phyloP scores from a whole-genome alignment of 2,329 filamentous ascomycete genomes.

The Fusarium paranaense region DNA sequence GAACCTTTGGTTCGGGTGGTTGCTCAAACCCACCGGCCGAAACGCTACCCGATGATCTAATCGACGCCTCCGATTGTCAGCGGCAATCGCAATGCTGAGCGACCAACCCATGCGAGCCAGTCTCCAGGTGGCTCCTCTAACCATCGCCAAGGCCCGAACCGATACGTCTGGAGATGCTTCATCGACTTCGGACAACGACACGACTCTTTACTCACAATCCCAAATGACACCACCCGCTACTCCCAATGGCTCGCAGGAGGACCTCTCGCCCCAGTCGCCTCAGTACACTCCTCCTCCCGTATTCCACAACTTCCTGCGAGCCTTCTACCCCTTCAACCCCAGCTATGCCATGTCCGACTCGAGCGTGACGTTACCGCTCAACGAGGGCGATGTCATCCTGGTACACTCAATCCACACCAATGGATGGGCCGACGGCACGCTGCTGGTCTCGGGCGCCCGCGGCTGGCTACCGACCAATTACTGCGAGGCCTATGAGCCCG shows the following conservation, averaged over 20 bases:
- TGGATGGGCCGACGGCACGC: constrained; percentile 96
- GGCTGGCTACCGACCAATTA: constrained; percentile 99
- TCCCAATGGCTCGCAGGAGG: constrained; percentile 75
- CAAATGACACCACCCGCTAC: constrained; percentile 85
- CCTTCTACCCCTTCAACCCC: constrained; percentile 92
- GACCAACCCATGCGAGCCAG: constrained; percentile 65
- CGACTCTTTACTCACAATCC: constrained; percentile 59
- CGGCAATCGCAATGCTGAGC: constrained; percentile 52
- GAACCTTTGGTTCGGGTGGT: constrained; percentile 36
- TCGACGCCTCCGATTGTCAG: constrained; percentile 35
- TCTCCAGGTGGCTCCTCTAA: constrained; percentile 70
- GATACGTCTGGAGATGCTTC: constrained; percentile 46
- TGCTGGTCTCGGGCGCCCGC: constrained; percentile 84
- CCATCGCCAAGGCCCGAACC: constrained; percentile 59
- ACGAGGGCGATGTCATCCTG: constrained; percentile 90
- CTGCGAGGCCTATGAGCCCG: constrained; percentile 93
- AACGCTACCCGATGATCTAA: constrained; percentile 47
- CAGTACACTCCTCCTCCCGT: constrained; percentile 67
- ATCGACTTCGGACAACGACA: constrained; percentile 46
- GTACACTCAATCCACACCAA: constrained; percentile 98
- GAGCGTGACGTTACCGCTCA: constrained; percentile 88
- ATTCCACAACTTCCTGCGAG: constrained; percentile 94
- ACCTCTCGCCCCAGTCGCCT: constrained; percentile 55
- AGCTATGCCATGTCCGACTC: constrained; percentile 81
- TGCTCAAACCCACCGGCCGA: constrained; percentile 32